Evolutionary conservation across 139 green algal genomes (phyloP).

Genomic region (Haematococcus sp.): DNA sequence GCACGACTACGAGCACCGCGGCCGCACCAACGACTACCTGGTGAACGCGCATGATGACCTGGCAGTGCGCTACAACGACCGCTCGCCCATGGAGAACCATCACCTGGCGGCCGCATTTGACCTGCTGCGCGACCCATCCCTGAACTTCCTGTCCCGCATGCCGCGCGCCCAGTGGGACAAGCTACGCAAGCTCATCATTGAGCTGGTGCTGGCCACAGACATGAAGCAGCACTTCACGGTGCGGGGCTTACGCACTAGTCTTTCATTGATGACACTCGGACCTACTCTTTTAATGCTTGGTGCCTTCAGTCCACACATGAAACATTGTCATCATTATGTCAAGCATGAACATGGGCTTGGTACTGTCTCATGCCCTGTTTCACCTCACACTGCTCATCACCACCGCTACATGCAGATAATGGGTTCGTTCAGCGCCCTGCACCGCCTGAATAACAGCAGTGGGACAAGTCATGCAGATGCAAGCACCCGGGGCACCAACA

Average conservation of each 20-base stretch:
- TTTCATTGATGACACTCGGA: too few relatives aligned
- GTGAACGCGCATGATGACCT: constrained; percentile 9
- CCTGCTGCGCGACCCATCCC: constrained; percentile 15
- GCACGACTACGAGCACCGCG: constrained; percentile 51
- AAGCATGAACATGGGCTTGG: not conserved
- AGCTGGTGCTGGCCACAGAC: constrained; percentile 51
- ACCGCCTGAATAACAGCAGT: too few relatives aligned
- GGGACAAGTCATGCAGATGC: too few relatives aligned
- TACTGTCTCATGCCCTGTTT: not conserved
- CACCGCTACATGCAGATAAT: too few relatives aligned
- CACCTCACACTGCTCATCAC: not conserved
- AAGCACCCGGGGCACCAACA: too few relatives aligned
- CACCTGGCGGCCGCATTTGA: constrained; percentile 39
- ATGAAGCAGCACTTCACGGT: constrained; percentile 59
- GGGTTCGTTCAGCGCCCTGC: too few relatives aligned
- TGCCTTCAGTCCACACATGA: too few relatives aligned
- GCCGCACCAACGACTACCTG: constrained; percentile 50
- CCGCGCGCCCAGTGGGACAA: not conserved
- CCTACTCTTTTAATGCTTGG: too few relatives aligned
- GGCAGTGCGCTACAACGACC: constrained; percentile 42
- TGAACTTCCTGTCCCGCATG: constrained; percentile 35
- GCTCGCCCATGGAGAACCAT: constrained; percentile 52
- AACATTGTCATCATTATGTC: too few relatives aligned
- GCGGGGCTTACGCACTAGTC: too few relatives aligned
- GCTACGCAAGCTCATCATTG: constrained; percentile 39